phyloP scores from a whole-genome alignment of 2,329 filamentous ascomycete species.

The Pestalotiopsis sp. region DNA sequence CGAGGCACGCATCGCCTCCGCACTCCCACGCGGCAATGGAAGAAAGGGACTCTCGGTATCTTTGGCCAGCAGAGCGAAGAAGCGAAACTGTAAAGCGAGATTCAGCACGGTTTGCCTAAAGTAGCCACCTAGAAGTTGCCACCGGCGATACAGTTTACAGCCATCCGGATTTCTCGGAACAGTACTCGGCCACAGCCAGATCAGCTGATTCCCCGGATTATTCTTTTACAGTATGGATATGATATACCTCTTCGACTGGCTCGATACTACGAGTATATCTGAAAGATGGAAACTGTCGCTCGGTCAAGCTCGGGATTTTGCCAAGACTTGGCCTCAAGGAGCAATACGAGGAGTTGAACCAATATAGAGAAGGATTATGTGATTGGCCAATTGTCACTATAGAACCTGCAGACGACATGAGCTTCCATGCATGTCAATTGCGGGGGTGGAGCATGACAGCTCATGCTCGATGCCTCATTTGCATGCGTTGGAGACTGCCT shows the following conservation, averaged over 20 bases:
- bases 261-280: background rate
- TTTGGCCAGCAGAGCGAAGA: background rate
- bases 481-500: background rate
- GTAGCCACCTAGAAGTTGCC: background rate
- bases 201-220: too few species aligned
- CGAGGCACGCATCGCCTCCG: background rate
- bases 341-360: background rate
- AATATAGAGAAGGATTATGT: background rate
- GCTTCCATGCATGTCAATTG: background rate
- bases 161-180: too few species aligned
- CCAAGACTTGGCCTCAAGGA: background rate
- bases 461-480: constrained; percentile 1
- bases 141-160: too few species aligned
- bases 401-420: constrained; percentile 8
- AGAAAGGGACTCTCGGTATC: background rate
- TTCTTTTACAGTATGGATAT: background rate
- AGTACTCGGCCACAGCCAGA: too few species aligned
- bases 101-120: background rate
- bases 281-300: background rate
- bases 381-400: constrained; percentile 4
- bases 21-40: background rate
- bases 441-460: constrained; percentile 7
- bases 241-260: background rate
- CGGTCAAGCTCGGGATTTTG: background rate
- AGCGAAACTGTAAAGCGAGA: background rate